These are phyloP conservation scores for Vicia faba DNA, from an alignment of 306 rosid species.

Conservation along the genomic window DNA sequence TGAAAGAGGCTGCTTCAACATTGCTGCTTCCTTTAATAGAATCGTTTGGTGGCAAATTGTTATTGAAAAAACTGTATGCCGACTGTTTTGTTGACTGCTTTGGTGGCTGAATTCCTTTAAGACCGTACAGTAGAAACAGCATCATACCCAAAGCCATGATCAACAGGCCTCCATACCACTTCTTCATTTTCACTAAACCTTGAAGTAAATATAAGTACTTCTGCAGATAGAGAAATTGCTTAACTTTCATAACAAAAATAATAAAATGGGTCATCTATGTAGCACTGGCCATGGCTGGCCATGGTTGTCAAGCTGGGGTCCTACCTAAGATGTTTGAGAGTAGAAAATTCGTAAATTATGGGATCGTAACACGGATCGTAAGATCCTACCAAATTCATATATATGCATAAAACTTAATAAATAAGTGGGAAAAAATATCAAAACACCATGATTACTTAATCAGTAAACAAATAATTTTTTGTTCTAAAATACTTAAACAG, in stretches of 20 bases:
- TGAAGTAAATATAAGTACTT: slow-evolving; percentile 37
- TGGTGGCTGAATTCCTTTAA: slow-evolving; percentile 53
- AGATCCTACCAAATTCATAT: neutral
- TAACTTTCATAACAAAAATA: slow-evolving; percentile 24
- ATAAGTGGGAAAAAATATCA: too few relatives aligned
- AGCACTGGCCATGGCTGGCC: neutral
- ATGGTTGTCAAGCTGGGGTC: neutral
- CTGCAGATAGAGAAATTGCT: slow-evolving; percentile 34
- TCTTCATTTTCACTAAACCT: slow-evolving; percentile 66
- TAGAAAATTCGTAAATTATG: too few relatives aligned
- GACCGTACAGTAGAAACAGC: slow-evolving; percentile 60
- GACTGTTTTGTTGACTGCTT: slow-evolving; percentile 64
- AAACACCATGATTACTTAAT: too few relatives aligned
- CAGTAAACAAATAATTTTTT: too few relatives aligned
- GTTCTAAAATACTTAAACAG: too few relatives aligned
- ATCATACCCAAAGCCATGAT: slow-evolving; percentile 60
- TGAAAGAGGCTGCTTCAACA: slow-evolving; percentile 34
- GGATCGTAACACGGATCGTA: neutral
- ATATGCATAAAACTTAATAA: too few relatives aligned
- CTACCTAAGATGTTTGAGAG: neutral
- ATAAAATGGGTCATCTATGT: neutral
- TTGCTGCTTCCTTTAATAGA: slow-evolving; percentile 32
- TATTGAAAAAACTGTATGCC: slow-evolving; percentile 61
- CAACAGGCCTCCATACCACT: slow-evolving; percentile 82
- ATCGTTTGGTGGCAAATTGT: slow-evolving; percentile 43